These are phyloP conservation scores for Chrysoporthe puriensis DNA, from an alignment of 2,329 filamentous ascomycete species.

Conservation along the genomic window DNA sequence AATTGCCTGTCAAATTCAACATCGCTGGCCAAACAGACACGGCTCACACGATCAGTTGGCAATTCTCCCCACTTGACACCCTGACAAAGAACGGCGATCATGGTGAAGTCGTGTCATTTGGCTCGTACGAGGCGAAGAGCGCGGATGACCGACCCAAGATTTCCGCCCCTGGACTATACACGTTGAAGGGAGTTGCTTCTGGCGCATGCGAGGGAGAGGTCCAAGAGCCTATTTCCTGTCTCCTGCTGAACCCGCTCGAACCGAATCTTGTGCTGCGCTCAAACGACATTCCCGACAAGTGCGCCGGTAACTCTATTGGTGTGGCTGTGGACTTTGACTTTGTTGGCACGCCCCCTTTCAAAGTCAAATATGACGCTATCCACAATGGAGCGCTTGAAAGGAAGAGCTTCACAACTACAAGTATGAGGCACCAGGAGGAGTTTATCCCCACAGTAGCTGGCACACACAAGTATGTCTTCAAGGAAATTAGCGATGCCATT, in stretches of 20 bases:
- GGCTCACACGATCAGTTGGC: slow-evolving; percentile 76
- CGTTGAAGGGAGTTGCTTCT: slow-evolving; percentile 76
- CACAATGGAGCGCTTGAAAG: slow-evolving; percentile 61
- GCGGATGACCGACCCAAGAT: slow-evolving; percentile 69
- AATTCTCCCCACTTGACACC: slow-evolving; percentile 76
- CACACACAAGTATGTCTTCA: slow-evolving; percentile 84
- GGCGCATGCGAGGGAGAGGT: slow-evolving; percentile 86
- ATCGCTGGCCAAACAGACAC: slow-evolving; percentile 62
- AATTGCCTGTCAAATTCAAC: slow-evolving; percentile 73
- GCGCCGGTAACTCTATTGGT: slow-evolving; percentile 90
- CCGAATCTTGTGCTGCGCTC: slow-evolving; percentile 74
- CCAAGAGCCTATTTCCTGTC: slow-evolving; percentile 89
- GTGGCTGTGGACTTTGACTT: slow-evolving; percentile 87
- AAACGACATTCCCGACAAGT: slow-evolving; percentile 91
- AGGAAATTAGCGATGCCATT: slow-evolving; percentile 77
- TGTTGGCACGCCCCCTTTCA: slow-evolving; percentile 89
- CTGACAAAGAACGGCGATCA: slow-evolving; percentile 73
- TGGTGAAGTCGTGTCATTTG: slow-evolving; percentile 59
- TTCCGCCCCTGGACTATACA: slow-evolving; percentile 82
- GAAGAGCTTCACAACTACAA: slow-evolving; percentile 62
- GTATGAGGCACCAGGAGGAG: slow-evolving; percentile 81
- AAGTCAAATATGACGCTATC: slow-evolving; percentile 75
- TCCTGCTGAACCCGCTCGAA: slow-evolving; percentile 88
- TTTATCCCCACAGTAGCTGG: slow-evolving; percentile 81
- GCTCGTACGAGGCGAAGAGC: slow-evolving; percentile 64